Evolutionary conservation across 2,329 filamentous ascomycete genomes (phyloP), one percentile per base, ranked within the genome.

Genomic region (Conoideocrella luteorostrata): DNA sequence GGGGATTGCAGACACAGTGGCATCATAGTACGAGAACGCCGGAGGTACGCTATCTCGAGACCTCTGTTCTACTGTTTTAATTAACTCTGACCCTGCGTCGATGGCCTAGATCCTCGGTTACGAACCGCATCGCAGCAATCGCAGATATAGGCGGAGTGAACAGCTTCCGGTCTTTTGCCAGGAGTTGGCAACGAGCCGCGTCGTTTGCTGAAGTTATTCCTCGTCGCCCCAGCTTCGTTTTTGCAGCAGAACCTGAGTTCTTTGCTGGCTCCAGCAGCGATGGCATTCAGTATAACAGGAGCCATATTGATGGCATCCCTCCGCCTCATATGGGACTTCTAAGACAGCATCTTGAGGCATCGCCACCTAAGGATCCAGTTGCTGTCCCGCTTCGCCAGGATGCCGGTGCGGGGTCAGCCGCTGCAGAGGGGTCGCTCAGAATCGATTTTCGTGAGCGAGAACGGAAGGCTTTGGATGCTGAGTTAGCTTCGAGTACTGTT

Each of bases 81-180:
- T n/a, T n/a, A n/a, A n/a, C n/a, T n/a, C n/a, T n/a, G n/a, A n/a
- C n/a, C n/a, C n/a, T n/a, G n/a, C n/a, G n/a, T n/a, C 13, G 13
- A 17, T n/a, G n/a, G n/a, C 23, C 20, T 49, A 81, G 78, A 47
- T 78, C 77, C n/a, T 83, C 79, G 6, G 68, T 78, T 30, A 75
- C 73, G 24, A 70, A 76, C 49, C 72, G 73, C 26, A 63, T 86
- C 28, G 66, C 75, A 21, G 70, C 72, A 42, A 60, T 84, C 43
- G 72, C 76, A 52, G 82, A 95, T 48, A 83, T 87, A 38, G 93
- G 91, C 51, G 91, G 91, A 40, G 84, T 90, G 48, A 97, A 97
- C 70, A 94, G 87, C 64, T 86, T 97, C 56, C 84, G 93, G 58
- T 95, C 90, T 57, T 97, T 97, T 61, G 87, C 90, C 35, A 80